Evolutionary conservation across 768 basidiomycete genomes (phyloP).

Genomic region (Leccinum subtestaceum): DNA sequence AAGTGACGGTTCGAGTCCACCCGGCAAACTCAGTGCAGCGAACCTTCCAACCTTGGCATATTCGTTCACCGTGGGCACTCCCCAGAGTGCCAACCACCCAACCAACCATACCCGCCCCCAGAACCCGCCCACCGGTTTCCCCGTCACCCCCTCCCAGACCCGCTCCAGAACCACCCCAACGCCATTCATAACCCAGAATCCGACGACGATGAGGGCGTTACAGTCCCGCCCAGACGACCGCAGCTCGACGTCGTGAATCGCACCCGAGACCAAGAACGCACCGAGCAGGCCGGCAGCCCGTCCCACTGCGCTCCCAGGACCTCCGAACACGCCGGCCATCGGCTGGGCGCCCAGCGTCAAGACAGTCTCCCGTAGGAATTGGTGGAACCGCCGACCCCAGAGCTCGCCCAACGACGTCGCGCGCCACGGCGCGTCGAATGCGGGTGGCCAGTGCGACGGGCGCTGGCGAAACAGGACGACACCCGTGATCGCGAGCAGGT

Average conservation of each 20-base stretch:
- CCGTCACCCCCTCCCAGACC: conserved; percentile 41
- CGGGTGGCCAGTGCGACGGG: conserved; percentile 58
- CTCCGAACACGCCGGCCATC: conserved; percentile 42
- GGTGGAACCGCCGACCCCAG: conserved; percentile 68
- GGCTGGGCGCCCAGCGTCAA: conserved; percentile 48
- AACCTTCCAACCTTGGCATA: conserved; percentile 18
- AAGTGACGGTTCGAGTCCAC: conserved; percentile 15
- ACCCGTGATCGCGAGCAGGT: conserved; percentile 41
- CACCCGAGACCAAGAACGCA: conserved; percentile 55
- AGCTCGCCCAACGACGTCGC: conserved; percentile 57
- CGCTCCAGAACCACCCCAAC: conserved; percentile 51
- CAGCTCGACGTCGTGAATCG: conserved; percentile 54
- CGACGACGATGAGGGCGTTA: conserved; percentile 39
- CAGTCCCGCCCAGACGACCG: conserved; percentile 53
- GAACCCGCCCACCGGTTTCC: conserved; percentile 43
- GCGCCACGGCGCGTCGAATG: conserved; percentile 56
- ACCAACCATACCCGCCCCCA: conserved; percentile 51
- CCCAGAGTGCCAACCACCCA: conserved; percentile 48
- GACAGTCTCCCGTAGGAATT: conserved; percentile 58
- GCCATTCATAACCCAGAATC: conserved; percentile 59
- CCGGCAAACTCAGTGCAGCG: conserved; percentile 6
- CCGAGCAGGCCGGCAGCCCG: conserved; percentile 50
- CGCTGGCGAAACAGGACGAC: conserved; percentile 46
- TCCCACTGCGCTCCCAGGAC: background rate
- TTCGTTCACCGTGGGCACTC: conserved; percentile 43